Conservation (phyloP, 495 filamentous ascomycete species). For the Rusavskia elegans region DNA sequence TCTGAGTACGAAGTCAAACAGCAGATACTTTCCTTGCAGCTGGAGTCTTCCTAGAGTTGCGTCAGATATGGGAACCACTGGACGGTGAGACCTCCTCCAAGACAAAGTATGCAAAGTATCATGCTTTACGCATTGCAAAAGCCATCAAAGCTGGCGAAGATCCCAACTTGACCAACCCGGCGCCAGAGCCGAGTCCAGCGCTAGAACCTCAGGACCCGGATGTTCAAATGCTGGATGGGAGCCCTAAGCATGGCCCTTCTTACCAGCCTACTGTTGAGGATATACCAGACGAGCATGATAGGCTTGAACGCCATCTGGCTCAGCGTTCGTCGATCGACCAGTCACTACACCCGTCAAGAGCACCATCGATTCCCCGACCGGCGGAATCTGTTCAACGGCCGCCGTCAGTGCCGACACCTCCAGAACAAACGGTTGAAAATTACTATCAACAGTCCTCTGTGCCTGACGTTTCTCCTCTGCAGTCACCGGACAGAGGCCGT, state of each 20-base stretch:
- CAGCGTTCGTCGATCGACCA: slow-evolving; percentile 28
- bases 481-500: slow-evolving; percentile 5
- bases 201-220: slow-evolving; percentile 41
- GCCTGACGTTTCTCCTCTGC: slow-evolving; percentile 16
- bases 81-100: slow-evolving; percentile 70
- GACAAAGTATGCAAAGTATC: slow-evolving; percentile 92
- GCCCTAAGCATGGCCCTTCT: slow-evolving; percentile 18
- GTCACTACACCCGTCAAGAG: slow-evolving; percentile 34
- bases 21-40: slow-evolving; percentile 87
- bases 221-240: slow-evolving; percentile 31
- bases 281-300: slow-evolving; percentile 30
- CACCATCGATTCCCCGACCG: slow-evolving; percentile 14
- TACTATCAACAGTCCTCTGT: slow-evolving; percentile 13
- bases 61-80: slow-evolving; percentile 61
- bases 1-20: slow-evolving; percentile 48
- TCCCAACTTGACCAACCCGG: slow-evolving; percentile 79
- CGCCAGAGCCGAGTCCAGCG: slow-evolving; percentile 26
- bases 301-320: slow-evolving; percentile 20
- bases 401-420: slow-evolving; percentile 11
- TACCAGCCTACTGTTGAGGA: slow-evolving; percentile 44
- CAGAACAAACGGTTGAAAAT: slow-evolving; percentile 17
- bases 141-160: slow-evolving; percentile 84
- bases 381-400: too few species aligned
- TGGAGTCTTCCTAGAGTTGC: slow-evolving; percentile 76
- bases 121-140: slow-evolving; percentile 78